These are phyloP conservation scores for Arthrobotrys entomopaga DNA, from an alignment of 2,329 filamentous ascomycete genomes.

Conservation along the genomic window DNA sequence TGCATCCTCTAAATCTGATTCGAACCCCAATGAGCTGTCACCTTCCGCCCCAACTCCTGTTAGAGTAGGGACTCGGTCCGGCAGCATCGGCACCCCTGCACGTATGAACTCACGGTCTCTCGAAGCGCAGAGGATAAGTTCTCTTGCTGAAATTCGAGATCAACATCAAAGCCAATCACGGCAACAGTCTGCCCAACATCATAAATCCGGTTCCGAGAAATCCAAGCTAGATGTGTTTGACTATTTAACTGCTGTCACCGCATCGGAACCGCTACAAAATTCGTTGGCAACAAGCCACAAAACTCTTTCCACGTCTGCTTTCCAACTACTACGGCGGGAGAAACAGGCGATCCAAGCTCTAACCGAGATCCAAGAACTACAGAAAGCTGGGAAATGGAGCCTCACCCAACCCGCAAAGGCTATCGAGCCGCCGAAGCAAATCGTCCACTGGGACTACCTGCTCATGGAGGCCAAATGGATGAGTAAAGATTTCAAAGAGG, in stretches of 20 bases:
- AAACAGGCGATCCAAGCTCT: slow-evolving; percentile 87
- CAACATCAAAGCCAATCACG: slow-evolving; percentile 39
- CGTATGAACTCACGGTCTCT: slow-evolving; percentile 53
- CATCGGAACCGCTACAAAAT: slow-evolving; percentile 71
- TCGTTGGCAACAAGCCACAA: slow-evolving; percentile 86
- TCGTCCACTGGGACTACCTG: slow-evolving; percentile 84
- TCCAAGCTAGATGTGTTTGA: slow-evolving; percentile 64
- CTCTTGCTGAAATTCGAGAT: slow-evolving; percentile 30
- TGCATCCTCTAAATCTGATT: slow-evolving; percentile 21
- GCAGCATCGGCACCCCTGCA: slow-evolving; percentile 46
- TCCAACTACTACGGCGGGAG: slow-evolving; percentile 83
- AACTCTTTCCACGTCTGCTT: slow-evolving; percentile 85
- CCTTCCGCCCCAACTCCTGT: slow-evolving; percentile 38
- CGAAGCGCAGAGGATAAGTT: slow-evolving; percentile 46
- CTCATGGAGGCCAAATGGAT: slow-evolving; percentile 97
- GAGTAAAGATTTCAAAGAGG: slow-evolving; percentile 93
- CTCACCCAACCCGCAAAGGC: slow-evolving; percentile 86
- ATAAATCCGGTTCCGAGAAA: slow-evolving; percentile 63
- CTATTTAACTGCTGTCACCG: slow-evolving; percentile 73
- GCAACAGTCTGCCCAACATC: slow-evolving; percentile 31
- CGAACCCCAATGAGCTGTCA: slow-evolving; percentile 42
- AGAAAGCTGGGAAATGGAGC: slow-evolving; percentile 92
- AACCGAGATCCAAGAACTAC: slow-evolving; percentile 86
- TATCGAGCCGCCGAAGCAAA: slow-evolving; percentile 79
- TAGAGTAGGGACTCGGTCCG: slow-evolving; percentile 47